Percentiles rank a stretch among this genome's conserved stretches.
Conservation (phyloP, 176 grass and related monocot genomes). For the Paspalum vaginatum region DNA sequence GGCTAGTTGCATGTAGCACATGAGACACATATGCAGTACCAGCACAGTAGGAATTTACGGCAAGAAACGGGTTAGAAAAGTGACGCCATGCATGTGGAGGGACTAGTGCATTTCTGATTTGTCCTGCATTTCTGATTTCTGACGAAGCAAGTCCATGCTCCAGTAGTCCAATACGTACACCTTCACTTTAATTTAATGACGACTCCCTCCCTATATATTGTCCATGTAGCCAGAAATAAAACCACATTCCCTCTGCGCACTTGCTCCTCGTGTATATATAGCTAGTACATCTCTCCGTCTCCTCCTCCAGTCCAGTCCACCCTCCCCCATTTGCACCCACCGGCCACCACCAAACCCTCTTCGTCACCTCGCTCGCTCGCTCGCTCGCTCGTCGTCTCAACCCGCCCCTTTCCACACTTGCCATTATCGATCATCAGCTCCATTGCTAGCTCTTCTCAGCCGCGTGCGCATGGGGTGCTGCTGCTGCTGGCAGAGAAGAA, state of each 20-base stretch:
- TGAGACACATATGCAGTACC: not conserved
- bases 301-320: not conserved
- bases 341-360: conserved; percentile 9
- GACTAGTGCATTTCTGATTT: not conserved
- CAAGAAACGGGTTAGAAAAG: not conserved
- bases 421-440: too few species aligned
- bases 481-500: not conserved
- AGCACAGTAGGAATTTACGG: not conserved
- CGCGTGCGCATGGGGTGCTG: not conserved
- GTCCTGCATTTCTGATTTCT: not conserved
- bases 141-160: conserved; percentile 24
- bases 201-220: not conserved
- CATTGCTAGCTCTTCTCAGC: not conserved
- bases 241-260: conserved; percentile 24
- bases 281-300: conserved; percentile 25
- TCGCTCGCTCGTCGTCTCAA: too few species aligned
- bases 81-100: conserved; percentile 20
- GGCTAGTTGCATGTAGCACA: not conserved
- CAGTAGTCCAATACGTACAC: not conserved
- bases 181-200: conserved; percentile 14
- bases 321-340: conserved; percentile 26
- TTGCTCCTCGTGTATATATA: not conserved
- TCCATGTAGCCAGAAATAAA: not conserved
- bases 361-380: not conserved
- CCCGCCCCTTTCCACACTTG: too few species aligned